These are phyloP conservation scores for Candida quercuum DNA, from an alignment of 805 yeast genomes.

Conservation along the genomic window DNA sequence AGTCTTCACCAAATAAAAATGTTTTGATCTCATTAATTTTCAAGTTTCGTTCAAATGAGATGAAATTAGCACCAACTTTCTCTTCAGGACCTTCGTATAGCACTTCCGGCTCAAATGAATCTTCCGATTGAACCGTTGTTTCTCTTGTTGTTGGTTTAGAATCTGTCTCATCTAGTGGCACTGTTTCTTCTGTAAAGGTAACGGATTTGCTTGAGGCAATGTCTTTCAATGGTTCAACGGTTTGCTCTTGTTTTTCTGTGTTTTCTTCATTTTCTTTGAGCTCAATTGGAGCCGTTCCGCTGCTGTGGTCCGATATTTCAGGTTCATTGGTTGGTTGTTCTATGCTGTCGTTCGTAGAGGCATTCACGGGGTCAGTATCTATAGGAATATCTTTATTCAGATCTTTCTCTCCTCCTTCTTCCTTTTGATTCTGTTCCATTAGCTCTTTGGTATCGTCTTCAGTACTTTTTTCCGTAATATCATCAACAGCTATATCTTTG, in stretches of 20 bases:
- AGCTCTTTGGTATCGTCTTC: background rate
- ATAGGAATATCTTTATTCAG: background rate
- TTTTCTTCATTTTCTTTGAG: background rate
- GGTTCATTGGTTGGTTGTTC: too few relatives aligned
- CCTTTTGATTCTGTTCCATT: background rate
- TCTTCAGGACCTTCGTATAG: constrained; percentile 67
- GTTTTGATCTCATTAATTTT: constrained; percentile 24
- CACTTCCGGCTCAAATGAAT: constrained; percentile 12
- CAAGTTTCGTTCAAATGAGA: constrained; percentile 42
- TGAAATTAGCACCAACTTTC: constrained; percentile 47
- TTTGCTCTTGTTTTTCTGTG: background rate
- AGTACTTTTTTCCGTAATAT: background rate
- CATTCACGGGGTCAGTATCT: background rate
- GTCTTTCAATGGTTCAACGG: background rate
- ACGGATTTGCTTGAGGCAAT: constrained; percentile 9
- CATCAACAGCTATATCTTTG: constrained; percentile 1
- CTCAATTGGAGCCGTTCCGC: too few relatives aligned
- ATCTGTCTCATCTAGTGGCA: constrained; percentile 6
- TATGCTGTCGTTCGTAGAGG: too few relatives aligned
- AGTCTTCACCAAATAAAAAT: constrained; percentile 58
- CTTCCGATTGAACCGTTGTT: constrained; percentile 3
- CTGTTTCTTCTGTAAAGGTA: constrained; percentile 18
- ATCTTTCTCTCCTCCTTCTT: too few relatives aligned
- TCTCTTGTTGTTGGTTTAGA: constrained; percentile 11
- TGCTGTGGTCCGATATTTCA: too few relatives aligned